Evolutionary conservation across 2,329 filamentous ascomycete genomes (phyloP).

Genomic region (Didymella arachidicola): DNA sequence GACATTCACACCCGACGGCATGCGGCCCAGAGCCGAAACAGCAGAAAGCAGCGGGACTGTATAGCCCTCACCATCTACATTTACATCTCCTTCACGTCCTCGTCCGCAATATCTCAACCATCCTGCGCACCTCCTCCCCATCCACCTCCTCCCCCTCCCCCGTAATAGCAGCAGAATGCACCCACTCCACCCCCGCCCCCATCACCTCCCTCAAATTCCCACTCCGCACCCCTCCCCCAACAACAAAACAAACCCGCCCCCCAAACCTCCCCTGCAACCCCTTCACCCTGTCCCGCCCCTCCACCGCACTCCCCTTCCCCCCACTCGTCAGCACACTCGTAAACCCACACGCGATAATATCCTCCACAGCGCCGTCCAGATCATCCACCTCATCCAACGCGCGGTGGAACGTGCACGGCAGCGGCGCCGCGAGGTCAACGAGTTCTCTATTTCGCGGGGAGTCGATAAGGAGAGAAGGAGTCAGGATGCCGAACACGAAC

Average conservation of each 20-base stretch:
- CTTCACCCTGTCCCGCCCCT: conserved; percentile 48
- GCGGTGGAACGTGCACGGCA: conserved; percentile 63
- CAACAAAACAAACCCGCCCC: conserved; percentile 55
- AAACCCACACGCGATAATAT: conserved; percentile 57
- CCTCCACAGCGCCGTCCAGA: conserved; percentile 43
- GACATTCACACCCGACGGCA: conserved; percentile 39
- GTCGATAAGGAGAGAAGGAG: conserved; percentile 49
- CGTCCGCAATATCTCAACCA: conserved; percentile 20
- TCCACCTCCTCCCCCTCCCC: conserved; percentile 44
- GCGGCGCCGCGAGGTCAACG: conserved; percentile 52
- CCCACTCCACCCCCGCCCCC: conserved; percentile 42
- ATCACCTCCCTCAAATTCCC: conserved; percentile 52
- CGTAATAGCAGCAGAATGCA: conserved; percentile 57
- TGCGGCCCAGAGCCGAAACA: conserved; percentile 48
- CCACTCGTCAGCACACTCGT: conserved; percentile 60
- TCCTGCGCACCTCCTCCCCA: conserved; percentile 35
- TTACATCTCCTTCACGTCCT: neutral
- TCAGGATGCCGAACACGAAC: conserved; percentile 62
- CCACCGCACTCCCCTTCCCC: conserved; percentile 44
- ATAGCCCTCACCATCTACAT: conserved; percentile 2
- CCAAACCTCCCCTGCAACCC: conserved; percentile 40
- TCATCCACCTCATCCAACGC: conserved; percentile 58
- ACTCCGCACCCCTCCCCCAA: conserved; percentile 61
- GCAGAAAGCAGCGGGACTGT: conserved; percentile 48
- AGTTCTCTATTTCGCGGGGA: conserved; percentile 52